Percentiles rank a stretch among this genome's conserved stretches.
Conservation (phyloP, 2,329 filamentous ascomycete species). For the Leptosphaerulina australis region DNA sequence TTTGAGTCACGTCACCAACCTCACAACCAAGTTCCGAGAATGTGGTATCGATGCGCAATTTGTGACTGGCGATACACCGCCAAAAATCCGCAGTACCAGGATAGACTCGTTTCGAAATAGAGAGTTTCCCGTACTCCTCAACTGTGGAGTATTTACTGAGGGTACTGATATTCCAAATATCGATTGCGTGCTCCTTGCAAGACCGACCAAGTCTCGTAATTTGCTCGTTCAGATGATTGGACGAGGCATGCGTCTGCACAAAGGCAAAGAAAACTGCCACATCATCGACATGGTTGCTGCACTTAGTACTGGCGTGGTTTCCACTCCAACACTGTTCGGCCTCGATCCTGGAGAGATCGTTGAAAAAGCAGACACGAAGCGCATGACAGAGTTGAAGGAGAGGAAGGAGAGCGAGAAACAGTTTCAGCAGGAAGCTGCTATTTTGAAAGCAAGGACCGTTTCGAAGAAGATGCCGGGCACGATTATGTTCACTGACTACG, state of each 20-base stretch:
- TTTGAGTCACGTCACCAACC: constrained; percentile 74
- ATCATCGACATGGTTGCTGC: constrained; percentile 95
- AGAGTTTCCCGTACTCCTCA: constrained; percentile 85
- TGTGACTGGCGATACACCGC: constrained; percentile 82
- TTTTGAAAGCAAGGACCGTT: constrained; percentile 60
- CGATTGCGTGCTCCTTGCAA: constrained; percentile 85
- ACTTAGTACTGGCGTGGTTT: constrained; percentile 82
- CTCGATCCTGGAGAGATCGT: constrained; percentile 83
- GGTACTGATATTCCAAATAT: constrained; percentile 98
- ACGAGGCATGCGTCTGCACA: constrained; percentile 81
- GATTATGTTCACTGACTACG: constrained; percentile 87
- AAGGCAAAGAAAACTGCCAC: constrained; percentile 86
- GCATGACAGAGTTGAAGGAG: constrained; percentile 64
- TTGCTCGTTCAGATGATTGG: constrained; percentile 98
- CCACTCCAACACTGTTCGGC: constrained; percentile 89
- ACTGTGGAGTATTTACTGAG: constrained; percentile 96
- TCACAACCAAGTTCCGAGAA: constrained; percentile 77
- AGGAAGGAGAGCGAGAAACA: constrained; percentile 52
- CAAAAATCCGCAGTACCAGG: constrained; percentile 68
- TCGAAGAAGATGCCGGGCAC: constrained; percentile 49
- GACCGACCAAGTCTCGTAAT: constrained; percentile 91
- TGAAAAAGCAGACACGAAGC: constrained; percentile 66
- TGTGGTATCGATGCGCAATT: constrained; percentile 82
- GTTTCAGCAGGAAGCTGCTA: constrained; percentile 65
- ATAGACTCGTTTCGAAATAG: constrained; percentile 77